Evolutionary conservation across 306 rosid species (phyloP).

Genomic region (Cucumis melo): DNA sequence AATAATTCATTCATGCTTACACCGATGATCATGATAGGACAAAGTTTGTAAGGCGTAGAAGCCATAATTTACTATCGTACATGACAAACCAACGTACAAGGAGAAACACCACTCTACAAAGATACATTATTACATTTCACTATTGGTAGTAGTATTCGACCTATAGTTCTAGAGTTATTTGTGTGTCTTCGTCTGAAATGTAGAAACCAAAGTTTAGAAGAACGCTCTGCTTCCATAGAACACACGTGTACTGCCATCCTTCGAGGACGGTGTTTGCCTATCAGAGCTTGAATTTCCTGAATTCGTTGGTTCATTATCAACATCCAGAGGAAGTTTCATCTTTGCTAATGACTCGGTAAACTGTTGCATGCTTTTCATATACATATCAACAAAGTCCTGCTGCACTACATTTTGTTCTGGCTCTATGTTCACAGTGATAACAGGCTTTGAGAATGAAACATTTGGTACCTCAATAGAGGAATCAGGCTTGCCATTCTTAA

Average conservation of each 20-base stretch:
- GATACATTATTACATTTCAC: constrained; percentile 45
- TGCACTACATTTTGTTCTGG: constrained; percentile 75
- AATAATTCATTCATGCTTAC: constrained; percentile 27
- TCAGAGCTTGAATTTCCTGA: constrained; percentile 77
- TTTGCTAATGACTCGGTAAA: constrained; percentile 88
- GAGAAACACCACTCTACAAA: constrained; percentile 34
- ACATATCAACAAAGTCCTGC: constrained; percentile 96
- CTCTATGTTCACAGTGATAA: constrained; percentile 48
- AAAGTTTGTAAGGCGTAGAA: constrained; percentile 32
- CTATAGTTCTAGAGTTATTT: constrained; percentile 46
- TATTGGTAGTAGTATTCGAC: constrained; percentile 28
- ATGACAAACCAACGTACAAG: constrained; percentile 26
- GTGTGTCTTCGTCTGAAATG: constrained; percentile 26
- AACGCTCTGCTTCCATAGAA: constrained; percentile 95
- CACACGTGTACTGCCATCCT: constrained; percentile 52
- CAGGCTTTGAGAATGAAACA: constrained; percentile 37
- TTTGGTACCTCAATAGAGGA: constrained; percentile 27
- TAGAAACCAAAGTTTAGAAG: constrained; percentile 43
- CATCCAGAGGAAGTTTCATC: constrained; percentile 91
- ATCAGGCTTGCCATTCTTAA: constrained; percentile 48
- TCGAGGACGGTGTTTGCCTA: constrained; percentile 30
- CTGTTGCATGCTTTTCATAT: constrained; percentile 98
- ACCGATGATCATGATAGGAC: constrained; percentile 14
- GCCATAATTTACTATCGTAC: constrained; percentile 36
- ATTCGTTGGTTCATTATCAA: constrained; percentile 50